phyloP scores from a whole-genome alignment of 106 monocot species.

The Amphibolis antarctica region DNA sequence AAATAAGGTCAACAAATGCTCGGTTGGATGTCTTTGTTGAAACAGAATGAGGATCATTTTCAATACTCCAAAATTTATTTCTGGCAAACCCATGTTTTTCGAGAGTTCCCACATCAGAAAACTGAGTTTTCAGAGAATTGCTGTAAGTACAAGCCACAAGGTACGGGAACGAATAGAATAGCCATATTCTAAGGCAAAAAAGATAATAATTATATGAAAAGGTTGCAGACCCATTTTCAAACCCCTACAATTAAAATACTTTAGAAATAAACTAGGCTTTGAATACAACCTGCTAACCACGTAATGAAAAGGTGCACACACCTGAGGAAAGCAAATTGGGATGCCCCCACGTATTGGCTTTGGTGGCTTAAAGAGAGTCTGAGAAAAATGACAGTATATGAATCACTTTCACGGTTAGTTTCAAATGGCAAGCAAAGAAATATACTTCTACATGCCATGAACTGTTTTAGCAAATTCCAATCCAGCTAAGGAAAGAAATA shows the following conservation, averaged over 20 bases:
- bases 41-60: constrained; percentile 44
- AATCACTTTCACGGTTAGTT: neutral
- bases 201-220: neutral
- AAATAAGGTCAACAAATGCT: constrained; percentile 69
- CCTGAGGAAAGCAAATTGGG: constrained; percentile 82
- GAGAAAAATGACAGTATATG: constrained; percentile 1
- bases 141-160: neutral
- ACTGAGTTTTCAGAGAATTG: constrained; percentile 25
- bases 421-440: neutral
- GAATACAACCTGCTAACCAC: neutral
- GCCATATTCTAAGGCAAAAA: no score
- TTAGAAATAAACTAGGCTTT: no score
- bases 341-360: constrained; percentile 70
- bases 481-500: no score
- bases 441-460: neutral
- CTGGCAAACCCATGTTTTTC: constrained; percentile 74
- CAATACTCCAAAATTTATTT: constrained; percentile 64
- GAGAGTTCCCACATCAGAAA: constrained; percentile 45
- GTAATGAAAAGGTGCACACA: neutral
- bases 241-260: neutral
- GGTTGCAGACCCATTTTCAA: neutral
- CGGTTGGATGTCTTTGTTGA: constrained; percentile 36
- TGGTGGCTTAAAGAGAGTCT: constrained; percentile 65
- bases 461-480: no score
- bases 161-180: neutral